Percentiles rank a stretch among this genome's conserved stretches.
Evolutionary conservation across 306 rosid species (phyloP).

Genomic region (Prunus mume): DNA sequence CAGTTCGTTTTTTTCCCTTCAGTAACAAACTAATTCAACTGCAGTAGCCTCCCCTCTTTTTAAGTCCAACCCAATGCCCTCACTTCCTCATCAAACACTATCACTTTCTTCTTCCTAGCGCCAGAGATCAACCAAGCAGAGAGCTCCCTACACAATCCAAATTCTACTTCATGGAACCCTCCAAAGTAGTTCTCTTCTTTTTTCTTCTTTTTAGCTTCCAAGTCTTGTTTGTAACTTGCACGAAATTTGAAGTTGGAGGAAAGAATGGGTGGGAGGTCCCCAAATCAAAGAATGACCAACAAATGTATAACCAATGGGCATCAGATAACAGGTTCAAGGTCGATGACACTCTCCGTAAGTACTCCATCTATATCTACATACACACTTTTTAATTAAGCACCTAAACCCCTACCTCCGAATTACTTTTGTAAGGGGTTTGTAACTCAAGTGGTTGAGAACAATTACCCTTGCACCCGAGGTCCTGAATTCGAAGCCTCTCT

Average conservation of each 20-base stretch:
- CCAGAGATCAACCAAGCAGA: background rate
- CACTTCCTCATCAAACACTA: background rate
- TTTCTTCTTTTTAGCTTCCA: slow-evolving; percentile 28
- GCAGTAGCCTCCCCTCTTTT: slow-evolving; percentile 11
- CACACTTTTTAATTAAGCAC: background rate
- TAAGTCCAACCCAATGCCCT: slow-evolving; percentile 18
- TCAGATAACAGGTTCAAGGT: slow-evolving; percentile 64
- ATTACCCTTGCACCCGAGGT: no score
- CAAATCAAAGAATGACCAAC: slow-evolving; percentile 29
- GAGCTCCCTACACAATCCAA: slow-evolving; percentile 42
- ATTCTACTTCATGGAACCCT: slow-evolving; percentile 16
- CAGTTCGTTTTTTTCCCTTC: slow-evolving; percentile 17
- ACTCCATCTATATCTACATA: no score
- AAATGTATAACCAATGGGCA: slow-evolving; percentile 69
- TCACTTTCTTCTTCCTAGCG: background rate
- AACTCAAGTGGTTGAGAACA: no score
- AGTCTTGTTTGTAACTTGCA: slow-evolving; percentile 20
- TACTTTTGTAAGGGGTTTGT: no score
- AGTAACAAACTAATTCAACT: slow-evolving; percentile 17
- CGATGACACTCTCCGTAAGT: slow-evolving; percentile 70
- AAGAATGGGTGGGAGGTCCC: slow-evolving; percentile 64
- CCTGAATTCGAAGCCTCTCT: no score
- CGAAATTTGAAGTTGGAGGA: slow-evolving; percentile 64
- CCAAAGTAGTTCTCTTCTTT: slow-evolving; percentile 25
- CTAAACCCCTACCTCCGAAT: no score